Conservation (phyloP, 345 rosid genomes). For the Cardamine occulta region DNA sequence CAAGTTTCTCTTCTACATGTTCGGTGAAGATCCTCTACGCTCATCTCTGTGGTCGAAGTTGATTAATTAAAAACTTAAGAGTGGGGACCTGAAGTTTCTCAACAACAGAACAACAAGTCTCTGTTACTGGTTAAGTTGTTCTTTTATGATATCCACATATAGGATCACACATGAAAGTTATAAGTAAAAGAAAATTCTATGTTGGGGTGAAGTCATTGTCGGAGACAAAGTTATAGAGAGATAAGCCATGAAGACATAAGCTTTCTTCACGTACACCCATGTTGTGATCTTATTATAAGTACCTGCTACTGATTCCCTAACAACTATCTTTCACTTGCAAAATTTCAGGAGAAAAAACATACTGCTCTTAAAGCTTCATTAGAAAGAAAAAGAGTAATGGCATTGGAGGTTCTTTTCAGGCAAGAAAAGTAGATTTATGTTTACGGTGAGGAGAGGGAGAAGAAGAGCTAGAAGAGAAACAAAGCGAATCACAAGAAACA, state of each 20-base stretch:
- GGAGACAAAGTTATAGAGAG: conserved; percentile 14
- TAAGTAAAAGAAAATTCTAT: neutral
- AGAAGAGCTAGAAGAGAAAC: conserved; percentile 11
- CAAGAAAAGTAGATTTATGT: neutral
- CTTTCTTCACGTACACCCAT: conserved; percentile 20
- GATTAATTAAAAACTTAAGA: neutral
- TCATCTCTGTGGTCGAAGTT: neutral
- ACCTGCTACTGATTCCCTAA: conserved; percentile 15
- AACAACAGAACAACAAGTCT: conserved; percentile 33
- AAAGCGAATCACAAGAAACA: conserved; percentile 13
- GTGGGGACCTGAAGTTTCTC: conserved; percentile 32
- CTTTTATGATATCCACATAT: conserved; percentile 1
- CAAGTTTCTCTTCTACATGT: conserved; percentile 24
- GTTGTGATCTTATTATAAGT: conserved; percentile 22
- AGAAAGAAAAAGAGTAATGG: neutral
- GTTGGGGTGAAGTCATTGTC: neutral
- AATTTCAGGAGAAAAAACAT: conserved; percentile 9
- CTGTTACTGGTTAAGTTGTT: conserved; percentile 15
- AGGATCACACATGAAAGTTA: neutral
- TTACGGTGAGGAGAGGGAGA: conserved; percentile 2
- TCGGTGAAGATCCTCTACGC: conserved; percentile 15
- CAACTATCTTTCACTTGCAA: conserved; percentile 6
- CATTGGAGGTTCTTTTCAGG: neutral
- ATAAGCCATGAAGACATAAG: conserved; percentile 10
- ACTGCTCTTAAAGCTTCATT: conserved; percentile 9